Conservation (phyloP, 805 yeast species). For the Hanseniaspora thailandica region DNA sequence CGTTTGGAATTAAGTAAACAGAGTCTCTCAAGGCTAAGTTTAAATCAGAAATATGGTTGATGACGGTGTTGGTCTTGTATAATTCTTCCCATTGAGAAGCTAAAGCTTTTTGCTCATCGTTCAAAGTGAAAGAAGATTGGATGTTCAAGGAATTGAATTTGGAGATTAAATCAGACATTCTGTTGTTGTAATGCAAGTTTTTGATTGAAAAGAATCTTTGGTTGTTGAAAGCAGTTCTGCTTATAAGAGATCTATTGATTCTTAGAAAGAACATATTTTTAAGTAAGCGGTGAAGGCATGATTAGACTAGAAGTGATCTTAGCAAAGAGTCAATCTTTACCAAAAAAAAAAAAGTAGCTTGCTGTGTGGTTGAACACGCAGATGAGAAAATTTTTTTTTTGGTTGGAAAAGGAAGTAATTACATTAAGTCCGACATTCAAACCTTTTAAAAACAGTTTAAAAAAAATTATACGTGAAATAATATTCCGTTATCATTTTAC, state of each 20-base stretch:
- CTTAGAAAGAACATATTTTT: not conserved
- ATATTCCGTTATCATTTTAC: no score
- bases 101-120: slow-evolving; percentile 52
- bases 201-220: not conserved
- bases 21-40: slow-evolving; percentile 57
- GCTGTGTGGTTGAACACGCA: no score
- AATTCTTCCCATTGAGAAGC: slow-evolving; percentile 71
- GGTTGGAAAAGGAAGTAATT: no score
- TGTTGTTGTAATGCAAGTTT: not conserved
- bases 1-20: slow-evolving; percentile 45
- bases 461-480: no score
- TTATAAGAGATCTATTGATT: not conserved
- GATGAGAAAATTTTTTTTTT: no score
- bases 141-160: slow-evolving; percentile 24
- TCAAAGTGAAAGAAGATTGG: slow-evolving; percentile 25
- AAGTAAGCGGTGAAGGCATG: not conserved
- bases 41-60: slow-evolving; percentile 43
- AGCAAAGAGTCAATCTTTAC: no score
- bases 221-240: not conserved
- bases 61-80: slow-evolving; percentile 42
- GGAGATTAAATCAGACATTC: slow-evolving; percentile 26
- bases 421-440: no score
- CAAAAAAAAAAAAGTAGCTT: no score
- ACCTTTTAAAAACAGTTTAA: no score
- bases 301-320: no score